phyloP scores from a whole-genome alignment of 345 rosid genomes.

The Nephelium lappaceum region DNA sequence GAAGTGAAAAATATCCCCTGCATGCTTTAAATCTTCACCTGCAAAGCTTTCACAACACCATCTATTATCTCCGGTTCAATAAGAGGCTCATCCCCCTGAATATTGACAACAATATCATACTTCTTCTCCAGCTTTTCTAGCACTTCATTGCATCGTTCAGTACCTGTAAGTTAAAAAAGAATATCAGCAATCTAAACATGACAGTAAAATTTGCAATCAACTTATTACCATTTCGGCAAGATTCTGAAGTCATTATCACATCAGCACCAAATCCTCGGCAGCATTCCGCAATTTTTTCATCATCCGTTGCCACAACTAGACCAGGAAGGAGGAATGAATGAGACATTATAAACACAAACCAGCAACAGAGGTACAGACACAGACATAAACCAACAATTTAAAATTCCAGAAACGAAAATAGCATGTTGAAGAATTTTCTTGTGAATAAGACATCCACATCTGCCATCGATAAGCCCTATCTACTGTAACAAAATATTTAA shows the following conservation, averaged over 20 bases:
- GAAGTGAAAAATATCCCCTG: not conserved
- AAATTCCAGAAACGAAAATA: not conserved
- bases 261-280: slow-evolving; percentile 95
- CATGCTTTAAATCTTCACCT: slow-evolving; percentile 42
- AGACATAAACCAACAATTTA: not conserved
- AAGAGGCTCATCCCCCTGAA: slow-evolving; percentile 97
- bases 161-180: slow-evolving; percentile 46
- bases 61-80: slow-evolving; percentile 95
- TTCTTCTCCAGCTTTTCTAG: slow-evolving; percentile 79
- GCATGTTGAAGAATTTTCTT: not conserved
- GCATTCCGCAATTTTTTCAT: slow-evolving; percentile 85
- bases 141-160: slow-evolving; percentile 92
- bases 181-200: slow-evolving; percentile 9
- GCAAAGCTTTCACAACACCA: slow-evolving; percentile 91
- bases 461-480: not conserved
- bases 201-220: not conserved
- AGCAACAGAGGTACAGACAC: not conserved
- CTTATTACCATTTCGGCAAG: slow-evolving; percentile 82
- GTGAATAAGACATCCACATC: not conserved
- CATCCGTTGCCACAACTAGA: slow-evolving; percentile 95
- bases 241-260: slow-evolving; percentile 95
- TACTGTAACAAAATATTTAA: not conserved
- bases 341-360: not conserved
- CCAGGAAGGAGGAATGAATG: slow-evolving; percentile 11
- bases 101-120: slow-evolving; percentile 89